Percentiles rank a stretch among this genome's conserved stretches.
Evolutionary conservation across 1,139 yeast species (phyloP).

Genomic region (Candida sojae): DNA sequence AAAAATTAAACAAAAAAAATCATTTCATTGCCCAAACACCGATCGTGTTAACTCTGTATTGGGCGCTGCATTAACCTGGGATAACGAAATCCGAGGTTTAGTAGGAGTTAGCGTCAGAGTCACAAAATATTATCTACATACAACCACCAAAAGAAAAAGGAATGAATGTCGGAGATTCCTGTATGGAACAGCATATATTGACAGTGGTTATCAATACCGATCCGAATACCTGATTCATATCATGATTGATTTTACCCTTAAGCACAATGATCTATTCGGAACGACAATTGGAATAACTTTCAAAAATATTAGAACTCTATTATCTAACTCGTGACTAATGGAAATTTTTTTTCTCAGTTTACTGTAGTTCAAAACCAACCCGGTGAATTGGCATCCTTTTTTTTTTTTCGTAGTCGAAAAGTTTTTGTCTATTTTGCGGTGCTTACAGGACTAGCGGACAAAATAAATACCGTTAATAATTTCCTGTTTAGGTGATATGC

Average conservation of each 20-base stretch:
- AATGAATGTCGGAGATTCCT: not conserved
- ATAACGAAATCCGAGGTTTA: slow-evolving; percentile 1
- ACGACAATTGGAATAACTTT: too few species aligned
- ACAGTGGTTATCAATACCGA: too few species aligned
- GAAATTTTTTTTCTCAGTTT: not conserved
- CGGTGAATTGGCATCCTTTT: not conserved
- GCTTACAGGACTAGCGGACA: not conserved
- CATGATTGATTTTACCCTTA: too few species aligned
- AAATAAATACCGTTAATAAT: slow-evolving; percentile 1
- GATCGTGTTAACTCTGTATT: not conserved
- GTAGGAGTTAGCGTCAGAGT: not conserved
- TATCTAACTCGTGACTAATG: not conserved
- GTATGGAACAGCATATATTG: too few species aligned
- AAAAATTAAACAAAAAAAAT: not conserved
- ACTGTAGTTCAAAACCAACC: not conserved
- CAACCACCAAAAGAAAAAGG: not conserved
- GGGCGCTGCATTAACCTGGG: not conserved
- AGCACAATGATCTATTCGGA: too few species aligned
- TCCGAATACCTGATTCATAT: too few species aligned
- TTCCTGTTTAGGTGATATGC: not conserved
- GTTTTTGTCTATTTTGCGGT: too few species aligned
- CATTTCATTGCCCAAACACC: not conserved
- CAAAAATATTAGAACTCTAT: not conserved
- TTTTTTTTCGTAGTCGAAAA: not conserved
- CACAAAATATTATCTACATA: not conserved